Evolutionary conservation across 169 alveolate species (phyloP).

Genomic region (Cryptosporidium bovis): DNA sequence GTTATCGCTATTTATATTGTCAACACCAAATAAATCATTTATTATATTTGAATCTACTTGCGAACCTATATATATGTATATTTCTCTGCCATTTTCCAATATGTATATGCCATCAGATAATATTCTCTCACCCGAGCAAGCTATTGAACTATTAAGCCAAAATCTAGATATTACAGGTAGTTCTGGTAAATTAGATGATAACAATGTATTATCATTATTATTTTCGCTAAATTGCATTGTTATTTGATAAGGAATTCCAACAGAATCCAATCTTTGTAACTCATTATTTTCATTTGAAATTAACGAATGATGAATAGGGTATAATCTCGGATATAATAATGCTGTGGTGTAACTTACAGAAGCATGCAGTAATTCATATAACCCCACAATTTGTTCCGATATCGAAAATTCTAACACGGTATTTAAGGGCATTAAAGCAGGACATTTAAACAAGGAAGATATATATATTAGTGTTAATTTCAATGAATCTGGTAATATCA

Average conservation of each 20-base stretch:
- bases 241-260: constrained; percentile 54
- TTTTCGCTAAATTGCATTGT: neutral
- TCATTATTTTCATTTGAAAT: neutral
- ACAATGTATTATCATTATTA: neutral
- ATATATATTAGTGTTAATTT: constrained; percentile 37
- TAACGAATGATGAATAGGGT: constrained; percentile 49
- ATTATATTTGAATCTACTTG: constrained; percentile 45
- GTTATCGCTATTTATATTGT: constrained; percentile 7
- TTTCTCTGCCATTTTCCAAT: constrained; percentile 55
- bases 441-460: constrained; percentile 52
- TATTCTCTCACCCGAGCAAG: constrained; percentile 62
- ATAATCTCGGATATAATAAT: constrained; percentile 40
- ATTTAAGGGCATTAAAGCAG: constrained; percentile 60
- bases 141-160: constrained; percentile 48
- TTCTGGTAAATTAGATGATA: neutral
- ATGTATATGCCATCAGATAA: constrained; percentile 67
- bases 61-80: constrained; percentile 51
- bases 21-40: constrained; percentile 19
- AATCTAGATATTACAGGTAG: constrained; percentile 17
- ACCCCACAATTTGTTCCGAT: constrained; percentile 58
- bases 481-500: constrained; percentile 61
- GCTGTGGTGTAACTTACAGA: constrained; percentile 65
- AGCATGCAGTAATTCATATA: constrained; percentile 37
- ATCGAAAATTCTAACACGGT: constrained; percentile 55
- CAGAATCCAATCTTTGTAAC: constrained; percentile 28